These are phyloP conservation scores for Nitzschia sp. DNA, from an alignment of 108 stramenopile species.

Conservation along the genomic window DNA sequence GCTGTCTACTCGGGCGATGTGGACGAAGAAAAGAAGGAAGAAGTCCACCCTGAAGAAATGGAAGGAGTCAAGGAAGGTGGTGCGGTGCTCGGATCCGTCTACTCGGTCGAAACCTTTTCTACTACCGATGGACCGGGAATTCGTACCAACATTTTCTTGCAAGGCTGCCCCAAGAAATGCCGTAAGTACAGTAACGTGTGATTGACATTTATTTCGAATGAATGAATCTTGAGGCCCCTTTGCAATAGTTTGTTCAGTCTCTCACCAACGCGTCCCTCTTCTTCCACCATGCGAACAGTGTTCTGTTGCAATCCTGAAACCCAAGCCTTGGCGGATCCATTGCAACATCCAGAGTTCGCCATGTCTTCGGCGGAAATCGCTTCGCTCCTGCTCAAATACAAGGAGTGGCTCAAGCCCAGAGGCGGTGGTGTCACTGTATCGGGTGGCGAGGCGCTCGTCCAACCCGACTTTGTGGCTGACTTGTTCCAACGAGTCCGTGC, in stretches of 20 bases:
- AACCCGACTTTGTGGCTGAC: slow-evolving; percentile 51
- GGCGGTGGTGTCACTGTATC: slow-evolving; percentile 62
- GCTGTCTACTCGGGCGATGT: not conserved
- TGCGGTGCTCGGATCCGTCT: slow-evolving; percentile 34
- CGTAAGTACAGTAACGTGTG: slow-evolving; percentile 1
- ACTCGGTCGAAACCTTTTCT: slow-evolving; percentile 47
- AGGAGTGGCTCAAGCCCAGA: slow-evolving; percentile 46
- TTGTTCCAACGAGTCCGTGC: slow-evolving; percentile 46
- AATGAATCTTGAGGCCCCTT: no score
- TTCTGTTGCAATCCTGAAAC: slow-evolving; percentile 74
- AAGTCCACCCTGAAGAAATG: slow-evolving; percentile 15
- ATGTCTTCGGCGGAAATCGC: slow-evolving; percentile 50
- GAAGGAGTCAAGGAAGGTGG: slow-evolving; percentile 21
- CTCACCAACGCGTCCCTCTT: not conserved
- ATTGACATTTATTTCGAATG: no score
- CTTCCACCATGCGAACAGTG: not conserved
- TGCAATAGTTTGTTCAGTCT: not conserved
- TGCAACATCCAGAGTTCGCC: slow-evolving; percentile 49
- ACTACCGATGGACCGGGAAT: slow-evolving; percentile 57
- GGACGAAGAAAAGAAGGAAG: slow-evolving; percentile 14
- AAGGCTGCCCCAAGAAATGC: slow-evolving; percentile 68
- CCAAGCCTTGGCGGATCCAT: slow-evolving; percentile 46
- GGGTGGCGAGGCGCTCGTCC: slow-evolving; percentile 64
- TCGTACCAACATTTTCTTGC: slow-evolving; percentile 54
- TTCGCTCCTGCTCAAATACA: slow-evolving; percentile 40